A percentile compares a stretch with the other conserved stretches of the same genome.
Evolutionary conservation across 352 stramenopile species (phyloP).

Genomic region (Hyphochytrium catenoides): DNA sequence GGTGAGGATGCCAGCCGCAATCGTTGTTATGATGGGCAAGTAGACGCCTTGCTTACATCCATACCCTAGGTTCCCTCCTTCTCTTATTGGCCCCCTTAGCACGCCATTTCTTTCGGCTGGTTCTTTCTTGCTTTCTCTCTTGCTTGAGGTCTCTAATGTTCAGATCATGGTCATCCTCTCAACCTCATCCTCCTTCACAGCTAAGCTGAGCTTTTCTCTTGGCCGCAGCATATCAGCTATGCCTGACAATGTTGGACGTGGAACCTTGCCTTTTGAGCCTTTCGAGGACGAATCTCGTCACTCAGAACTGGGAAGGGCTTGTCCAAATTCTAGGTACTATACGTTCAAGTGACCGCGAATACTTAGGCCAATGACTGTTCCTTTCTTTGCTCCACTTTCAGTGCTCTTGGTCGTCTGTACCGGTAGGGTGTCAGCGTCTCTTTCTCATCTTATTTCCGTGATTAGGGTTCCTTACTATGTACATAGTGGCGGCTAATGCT

Average conservation of each 20-base stretch:
- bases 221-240: constrained; percentile 42
- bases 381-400: too few species aligned
- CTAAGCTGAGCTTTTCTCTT: constrained; percentile 10
- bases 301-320: constrained; percentile 84
- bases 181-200: constrained; percentile 2
- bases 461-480: too few species aligned
- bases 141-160: neutral
- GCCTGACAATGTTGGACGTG: constrained; percentile 32
- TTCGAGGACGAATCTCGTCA: constrained; percentile 43
- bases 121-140: neutral
- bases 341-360: too few species aligned
- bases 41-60: constrained; percentile 11
- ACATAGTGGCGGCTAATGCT: too few species aligned
- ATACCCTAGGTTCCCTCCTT: constrained; percentile 6
- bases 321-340: too few species aligned
- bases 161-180: constrained; percentile 6
- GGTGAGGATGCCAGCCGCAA: constrained; percentile 16
- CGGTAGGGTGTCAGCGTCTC: too few species aligned
- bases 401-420: too few species aligned
- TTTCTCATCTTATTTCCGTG: too few species aligned
- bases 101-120: constrained; percentile 6
- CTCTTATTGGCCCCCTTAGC: constrained; percentile 1
- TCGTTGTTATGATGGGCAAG: constrained; percentile 20
- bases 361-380: too few species aligned
- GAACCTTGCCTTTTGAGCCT: constrained; percentile 48